Evolutionary conservation across 805 yeast species (phyloP), one percentile per base, ranked within the genome.

Genomic region (Candida sanyiensis): DNA sequence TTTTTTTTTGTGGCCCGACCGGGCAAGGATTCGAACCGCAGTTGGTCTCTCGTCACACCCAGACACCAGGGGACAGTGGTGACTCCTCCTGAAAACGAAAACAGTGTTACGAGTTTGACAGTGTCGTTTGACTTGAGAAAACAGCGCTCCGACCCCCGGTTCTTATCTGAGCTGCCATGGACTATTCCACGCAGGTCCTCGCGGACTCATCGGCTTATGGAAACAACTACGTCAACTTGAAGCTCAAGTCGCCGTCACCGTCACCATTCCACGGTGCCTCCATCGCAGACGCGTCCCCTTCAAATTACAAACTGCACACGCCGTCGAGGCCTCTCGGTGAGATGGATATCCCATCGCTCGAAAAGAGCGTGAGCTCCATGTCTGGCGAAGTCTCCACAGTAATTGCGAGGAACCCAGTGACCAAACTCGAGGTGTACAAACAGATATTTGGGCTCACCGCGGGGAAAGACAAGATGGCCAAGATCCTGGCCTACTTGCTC

Each of bases 381-480:
- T 10, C 24, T 11, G 17, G 23, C n/a, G 20, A 27, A 17, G 31
- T n/a, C n/a, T n/a, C n/a, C n/a, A n/a, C 40, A 35, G 24, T 18
- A 8, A 18, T 9, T 19, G 15, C 21, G 18, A 31, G 34, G 25
- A 15, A 28, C 11, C 16, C 37, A 8, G 13, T 40, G n/a, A 26
- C 44, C 13, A 49, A 41, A 23, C 39, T 52, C 26, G 78, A 72
- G 33, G 62, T 80, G 6, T 60, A 77, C 37, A 69, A 78, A 59
- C 64, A 66, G 24, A 58, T 80, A 55, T 54, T 80, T 37, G 72
- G 72, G 37, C 69, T 70, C 33, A 54, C 82, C 20, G 69, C 75
- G 2, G 90, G 90, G 35, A 83, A 82, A 54, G 93, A 83, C 51
- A 80, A 80, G 52, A 43, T 80, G 44, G 83, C 84, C 18, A 83